Conservation (phyloP, 139 green algal species). For the Picochlorum costavermella region DNA sequence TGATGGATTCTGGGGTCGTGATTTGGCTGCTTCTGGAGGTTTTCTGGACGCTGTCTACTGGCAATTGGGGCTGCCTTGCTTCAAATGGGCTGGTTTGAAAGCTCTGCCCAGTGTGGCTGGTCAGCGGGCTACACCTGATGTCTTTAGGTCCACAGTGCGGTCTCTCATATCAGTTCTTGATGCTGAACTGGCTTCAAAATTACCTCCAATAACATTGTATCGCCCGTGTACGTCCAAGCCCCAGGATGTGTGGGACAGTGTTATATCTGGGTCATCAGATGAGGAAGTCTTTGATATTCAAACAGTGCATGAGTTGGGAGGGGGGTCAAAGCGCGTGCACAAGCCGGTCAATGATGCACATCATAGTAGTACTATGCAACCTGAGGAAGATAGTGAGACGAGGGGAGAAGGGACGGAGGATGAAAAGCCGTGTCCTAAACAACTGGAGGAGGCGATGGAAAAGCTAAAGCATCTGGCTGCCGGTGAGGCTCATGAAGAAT, state of each 20-base stretch:
- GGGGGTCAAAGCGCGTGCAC: neutral
- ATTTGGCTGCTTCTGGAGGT: slow-evolving; percentile 35
- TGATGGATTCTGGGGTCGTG: slow-evolving; percentile 56
- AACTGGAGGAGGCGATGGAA: neutral
- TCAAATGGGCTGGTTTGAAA: slow-evolving; percentile 28
- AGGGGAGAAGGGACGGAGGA: neutral
- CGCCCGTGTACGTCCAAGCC: too few relatives aligned
- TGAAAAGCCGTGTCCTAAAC: neutral
- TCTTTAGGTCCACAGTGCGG: slow-evolving; percentile 12
- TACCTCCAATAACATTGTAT: slow-evolving; percentile 8
- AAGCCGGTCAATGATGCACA: neutral
- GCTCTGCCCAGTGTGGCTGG: slow-evolving; percentile 22
- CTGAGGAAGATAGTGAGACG: neutral
- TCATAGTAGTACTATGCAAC: neutral
- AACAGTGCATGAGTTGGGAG: slow-evolving; percentile 10
- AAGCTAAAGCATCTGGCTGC: neutral
- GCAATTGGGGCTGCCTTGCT: slow-evolving; percentile 29
- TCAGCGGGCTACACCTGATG: neutral
- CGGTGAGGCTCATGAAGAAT: neutral
- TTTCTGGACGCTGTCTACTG: slow-evolving; percentile 40
- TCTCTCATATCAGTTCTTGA: slow-evolving; percentile 26
- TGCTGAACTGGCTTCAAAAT: slow-evolving; percentile 13
- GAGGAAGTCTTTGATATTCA: slow-evolving; percentile 13
- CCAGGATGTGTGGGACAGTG: slow-evolving; percentile 20
- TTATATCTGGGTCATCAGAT: slow-evolving; percentile 19